Evolutionary conservation across 2,329 filamentous ascomycete species (phyloP).

Genomic region (Aspergillus texensis): DNA sequence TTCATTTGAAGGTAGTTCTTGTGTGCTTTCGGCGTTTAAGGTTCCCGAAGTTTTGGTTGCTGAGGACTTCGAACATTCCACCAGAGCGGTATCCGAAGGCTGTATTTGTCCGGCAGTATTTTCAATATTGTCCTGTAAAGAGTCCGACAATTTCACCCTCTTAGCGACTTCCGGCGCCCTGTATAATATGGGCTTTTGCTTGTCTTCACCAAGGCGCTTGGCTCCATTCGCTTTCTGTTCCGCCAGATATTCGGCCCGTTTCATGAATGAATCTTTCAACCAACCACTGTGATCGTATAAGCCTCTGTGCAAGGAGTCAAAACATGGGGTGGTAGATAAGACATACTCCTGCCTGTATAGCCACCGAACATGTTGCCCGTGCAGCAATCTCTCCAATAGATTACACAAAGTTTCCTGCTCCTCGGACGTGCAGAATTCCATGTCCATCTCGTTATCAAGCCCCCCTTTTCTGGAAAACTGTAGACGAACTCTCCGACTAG

Average conservation of each 20-base stretch:
- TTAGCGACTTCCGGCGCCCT: constrained; percentile 18
- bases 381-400: constrained; percentile 15
- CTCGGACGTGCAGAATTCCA: constrained; percentile 30
- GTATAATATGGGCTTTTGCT: constrained; percentile 11
- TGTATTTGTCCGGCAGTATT: constrained; percentile 11
- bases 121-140: constrained; percentile 28
- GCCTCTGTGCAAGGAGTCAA: background rate
- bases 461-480: constrained; percentile 26
- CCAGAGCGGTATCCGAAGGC: constrained; percentile 6
- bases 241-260: background rate
- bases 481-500: constrained; percentile 35
- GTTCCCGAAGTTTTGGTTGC: constrained; percentile 1
- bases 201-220: constrained; percentile 20
- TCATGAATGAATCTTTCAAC: constrained; percentile 36
- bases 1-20: constrained; percentile 15
- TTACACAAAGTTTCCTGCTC: constrained; percentile 26
- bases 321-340: background rate
- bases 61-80: constrained; percentile 7
- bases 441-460: constrained; percentile 25
- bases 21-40: constrained; percentile 9
- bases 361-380: constrained; percentile 13
- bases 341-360: constrained; percentile 30
- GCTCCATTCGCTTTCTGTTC: constrained; percentile 7
- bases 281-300: constrained; percentile 28
- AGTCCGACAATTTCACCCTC: constrained; percentile 35